Percentiles rank a stretch among this genome's conserved stretches.
phyloP scores from a whole-genome alignment of 2,329 filamentous ascomycete genomes.

The Diaporthe citrichinensis region DNA sequence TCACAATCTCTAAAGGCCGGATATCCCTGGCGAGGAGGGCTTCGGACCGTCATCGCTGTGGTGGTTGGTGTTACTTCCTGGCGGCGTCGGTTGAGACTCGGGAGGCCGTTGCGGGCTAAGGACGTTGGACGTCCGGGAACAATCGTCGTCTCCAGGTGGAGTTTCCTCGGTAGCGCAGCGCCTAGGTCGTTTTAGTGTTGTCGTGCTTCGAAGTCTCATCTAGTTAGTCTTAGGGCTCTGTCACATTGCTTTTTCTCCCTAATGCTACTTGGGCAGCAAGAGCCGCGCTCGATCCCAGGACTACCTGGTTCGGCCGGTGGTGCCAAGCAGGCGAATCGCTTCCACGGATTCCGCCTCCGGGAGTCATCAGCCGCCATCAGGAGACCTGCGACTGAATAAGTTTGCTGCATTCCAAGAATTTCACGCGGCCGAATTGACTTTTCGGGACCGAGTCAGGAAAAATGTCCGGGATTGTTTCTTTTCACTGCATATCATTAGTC shows the following conservation, averaged over 20 bases:
- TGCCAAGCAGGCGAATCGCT: slow-evolving; percentile 31
- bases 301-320: slow-evolving; percentile 17
- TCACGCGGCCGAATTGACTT: neutral
- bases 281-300: slow-evolving; percentile 30
- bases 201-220: slow-evolving; percentile 28
- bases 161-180: slow-evolving; percentile 27
- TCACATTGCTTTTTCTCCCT: slow-evolving; percentile 32
- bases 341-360: slow-evolving; percentile 8
- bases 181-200: slow-evolving; percentile 28
- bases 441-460: neutral
- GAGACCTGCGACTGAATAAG: slow-evolving; percentile 19
- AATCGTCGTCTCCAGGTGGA: slow-evolving; percentile 23
- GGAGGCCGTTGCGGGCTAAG: slow-evolving; percentile 18
- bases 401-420: slow-evolving; percentile 9
- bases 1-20: slow-evolving; percentile 22
- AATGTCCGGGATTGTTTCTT: slow-evolving; percentile 6
- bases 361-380: slow-evolving; percentile 9
- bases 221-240: slow-evolving; percentile 15
- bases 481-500: slow-evolving; percentile 26
- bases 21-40: slow-evolving; percentile 25
- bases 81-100: slow-evolving; percentile 14
- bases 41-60: slow-evolving; percentile 16
- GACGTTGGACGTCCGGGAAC: slow-evolving; percentile 19
- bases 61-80: slow-evolving; percentile 22
- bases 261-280: slow-evolving; percentile 33